Evolutionary conservation across 2,329 filamentous ascomycete genomes (phyloP).

Genomic region (Nothomitra cinnamomea): DNA sequence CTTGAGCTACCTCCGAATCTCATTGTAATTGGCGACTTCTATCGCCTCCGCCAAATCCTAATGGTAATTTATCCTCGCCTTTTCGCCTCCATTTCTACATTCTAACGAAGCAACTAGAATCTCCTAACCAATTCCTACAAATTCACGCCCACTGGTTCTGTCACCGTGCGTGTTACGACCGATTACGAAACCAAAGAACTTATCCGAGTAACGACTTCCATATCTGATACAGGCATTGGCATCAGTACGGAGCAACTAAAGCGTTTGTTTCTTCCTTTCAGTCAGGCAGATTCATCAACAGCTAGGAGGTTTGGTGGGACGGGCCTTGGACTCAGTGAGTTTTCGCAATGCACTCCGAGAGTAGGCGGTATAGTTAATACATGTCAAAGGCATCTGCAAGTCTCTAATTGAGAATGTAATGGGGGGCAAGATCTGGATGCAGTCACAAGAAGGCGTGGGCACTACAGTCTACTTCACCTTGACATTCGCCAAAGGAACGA

Average conservation of each 20-base stretch:
- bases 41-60: constrained; percentile 48
- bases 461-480: constrained; percentile 66
- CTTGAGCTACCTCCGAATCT: background rate
- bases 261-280: constrained; percentile 83
- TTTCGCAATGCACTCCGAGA: background rate
- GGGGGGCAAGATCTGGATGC: constrained; percentile 67
- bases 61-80: constrained; percentile 17
- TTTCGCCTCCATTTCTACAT: constrained; percentile 32
- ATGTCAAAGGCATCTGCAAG: constrained; percentile 55
- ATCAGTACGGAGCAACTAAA: constrained; percentile 68
- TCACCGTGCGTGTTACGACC: constrained; percentile 64
- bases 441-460: constrained; percentile 55
- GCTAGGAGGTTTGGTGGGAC: constrained; percentile 84
- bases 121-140: constrained; percentile 87
- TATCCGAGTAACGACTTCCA: constrained; percentile 66
- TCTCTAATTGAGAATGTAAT: constrained; percentile 86
- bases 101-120: constrained; percentile 36
- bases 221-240: constrained; percentile 80
- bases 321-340: constrained; percentile 59
- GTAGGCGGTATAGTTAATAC: background rate
- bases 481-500: constrained; percentile 65
- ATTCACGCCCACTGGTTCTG: constrained; percentile 73
- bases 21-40: constrained; percentile 47
- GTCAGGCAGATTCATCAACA: constrained; percentile 79
- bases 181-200: constrained; percentile 52